Percentiles rank a stretch among this genome's conserved stretches.
These are phyloP conservation scores for Psilocybe tampanensis DNA, from an alignment of 768 basidiomycete species.

Conservation along the genomic window DNA sequence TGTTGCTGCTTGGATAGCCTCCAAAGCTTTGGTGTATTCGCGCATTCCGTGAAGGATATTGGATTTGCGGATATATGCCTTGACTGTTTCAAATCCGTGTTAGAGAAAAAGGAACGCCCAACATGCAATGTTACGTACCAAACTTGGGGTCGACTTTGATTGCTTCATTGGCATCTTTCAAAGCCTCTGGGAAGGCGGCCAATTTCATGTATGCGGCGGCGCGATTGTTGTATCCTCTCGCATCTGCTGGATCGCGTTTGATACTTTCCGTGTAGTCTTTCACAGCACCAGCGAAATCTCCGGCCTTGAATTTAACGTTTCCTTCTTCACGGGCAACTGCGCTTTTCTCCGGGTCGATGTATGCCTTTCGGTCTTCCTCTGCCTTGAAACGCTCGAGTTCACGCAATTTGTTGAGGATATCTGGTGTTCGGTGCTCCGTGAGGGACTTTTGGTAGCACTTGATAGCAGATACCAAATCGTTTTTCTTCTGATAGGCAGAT, in stretches of 20 bases:
- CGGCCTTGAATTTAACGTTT: slow-evolving; percentile 88
- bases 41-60: slow-evolving; percentile 88
- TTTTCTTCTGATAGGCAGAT: slow-evolving; percentile 80
- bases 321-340: slow-evolving; percentile 89
- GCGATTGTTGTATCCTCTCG: slow-evolving; percentile 96
- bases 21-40: slow-evolving; percentile 85
- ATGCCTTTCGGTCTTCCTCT: slow-evolving; percentile 79
- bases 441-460: slow-evolving; percentile 94
- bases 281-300: slow-evolving; percentile 90
- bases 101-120: slow-evolving; percentile 1
- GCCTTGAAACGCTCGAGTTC: slow-evolving; percentile 76
- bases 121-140: slow-evolving; percentile 43
- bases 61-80: slow-evolving; percentile 94
- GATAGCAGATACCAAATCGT: slow-evolving; percentile 75
- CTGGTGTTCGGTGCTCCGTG: slow-evolving; percentile 94
- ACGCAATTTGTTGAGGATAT: slow-evolving; percentile 88
- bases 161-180: slow-evolving; percentile 94
- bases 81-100: slow-evolving; percentile 52
- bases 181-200: slow-evolving; percentile 88
- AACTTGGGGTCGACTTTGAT: slow-evolving; percentile 90
- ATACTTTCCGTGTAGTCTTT: slow-evolving; percentile 94
- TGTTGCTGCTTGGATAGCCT: slow-evolving; percentile 76
- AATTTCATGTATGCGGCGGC: slow-evolving; percentile 98
- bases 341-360: slow-evolving; percentile 85
- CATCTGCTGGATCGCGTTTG: slow-evolving; percentile 90